A percentile compares a stretch with the other conserved stretches of the same genome.
These are phyloP conservation scores for Talaromyces sp. DNA, from an alignment of 2,329 filamentous ascomycete genomes.

Conservation along the genomic window DNA sequence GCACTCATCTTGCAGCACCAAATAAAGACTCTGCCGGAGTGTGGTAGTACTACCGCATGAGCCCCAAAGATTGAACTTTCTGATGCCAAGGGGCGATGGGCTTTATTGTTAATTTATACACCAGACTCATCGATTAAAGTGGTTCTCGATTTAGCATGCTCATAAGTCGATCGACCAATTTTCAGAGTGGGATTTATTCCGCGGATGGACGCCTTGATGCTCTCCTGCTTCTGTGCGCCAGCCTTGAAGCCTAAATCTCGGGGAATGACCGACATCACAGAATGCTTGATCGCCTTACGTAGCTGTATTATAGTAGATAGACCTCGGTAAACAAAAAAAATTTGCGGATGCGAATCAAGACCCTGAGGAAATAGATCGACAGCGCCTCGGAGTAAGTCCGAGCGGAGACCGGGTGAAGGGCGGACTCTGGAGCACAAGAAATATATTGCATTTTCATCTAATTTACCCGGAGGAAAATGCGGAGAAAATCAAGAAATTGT, in stretches of 20 bases:
- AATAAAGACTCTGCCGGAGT: not conserved
- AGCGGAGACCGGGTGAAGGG: not conserved
- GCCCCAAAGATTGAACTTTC: not conserved
- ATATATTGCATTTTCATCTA: no score
- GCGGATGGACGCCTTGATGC: not conserved
- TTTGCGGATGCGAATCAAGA: not conserved
- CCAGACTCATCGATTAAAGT: not conserved
- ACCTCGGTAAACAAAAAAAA: not conserved
- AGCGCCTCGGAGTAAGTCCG: conserved; percentile 4
- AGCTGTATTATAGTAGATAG: not conserved
- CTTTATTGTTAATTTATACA: not conserved
- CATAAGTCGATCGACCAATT: not conserved
- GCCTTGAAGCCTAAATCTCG: not conserved
- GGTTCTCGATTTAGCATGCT: not conserved
- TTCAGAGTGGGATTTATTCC: not conserved
- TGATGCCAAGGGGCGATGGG: not conserved
- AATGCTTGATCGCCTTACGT: not conserved
- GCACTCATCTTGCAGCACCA: not conserved
- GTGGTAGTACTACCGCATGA: not conserved
- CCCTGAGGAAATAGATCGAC: not conserved
- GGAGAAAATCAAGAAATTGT: not conserved
- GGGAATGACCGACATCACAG: not conserved
- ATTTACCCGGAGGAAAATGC: not conserved
- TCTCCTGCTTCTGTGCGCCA: not conserved
- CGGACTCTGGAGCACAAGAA: not conserved